Conservation (phyloP, 306 rosid species). For the Malus orientalis region DNA sequence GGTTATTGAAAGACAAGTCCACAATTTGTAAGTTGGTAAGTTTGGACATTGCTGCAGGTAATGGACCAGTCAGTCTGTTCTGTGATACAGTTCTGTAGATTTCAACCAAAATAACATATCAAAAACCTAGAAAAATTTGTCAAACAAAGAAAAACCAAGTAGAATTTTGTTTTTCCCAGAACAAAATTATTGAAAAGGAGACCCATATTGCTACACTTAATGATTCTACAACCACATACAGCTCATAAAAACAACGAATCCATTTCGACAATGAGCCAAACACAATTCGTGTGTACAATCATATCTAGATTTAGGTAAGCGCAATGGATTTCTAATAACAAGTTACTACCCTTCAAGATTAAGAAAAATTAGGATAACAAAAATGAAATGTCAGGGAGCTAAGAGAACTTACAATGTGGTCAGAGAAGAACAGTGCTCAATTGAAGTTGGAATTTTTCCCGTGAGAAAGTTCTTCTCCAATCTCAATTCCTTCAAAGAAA, state of each 20-base stretch:
- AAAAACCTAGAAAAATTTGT: background rate
- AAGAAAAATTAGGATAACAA: background rate
- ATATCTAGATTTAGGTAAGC: background rate
- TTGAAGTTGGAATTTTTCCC: slow-evolving; percentile 62
- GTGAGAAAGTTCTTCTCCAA: slow-evolving; percentile 58
- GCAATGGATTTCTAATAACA: slow-evolving; percentile 3
- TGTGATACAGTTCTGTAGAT: slow-evolving; percentile 56
- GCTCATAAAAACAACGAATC: background rate
- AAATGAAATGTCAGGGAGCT: background rate
- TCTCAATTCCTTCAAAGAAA: slow-evolving; percentile 57
- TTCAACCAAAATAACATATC: background rate
- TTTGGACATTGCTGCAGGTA: slow-evolving; percentile 70
- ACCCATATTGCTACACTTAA: too few relatives aligned
- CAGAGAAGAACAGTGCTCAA: slow-evolving; percentile 66
- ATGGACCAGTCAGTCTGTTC: slow-evolving; percentile 54
- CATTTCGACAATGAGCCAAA: background rate
- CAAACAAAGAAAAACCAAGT: background rate
- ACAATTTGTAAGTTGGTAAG: slow-evolving; percentile 61
- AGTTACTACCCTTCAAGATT: background rate
- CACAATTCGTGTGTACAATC: background rate
- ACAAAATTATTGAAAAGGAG: background rate
- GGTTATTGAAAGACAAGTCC: slow-evolving; percentile 71
- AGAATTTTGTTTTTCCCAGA: background rate
- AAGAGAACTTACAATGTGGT: slow-evolving; percentile 62
- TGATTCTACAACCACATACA: too few relatives aligned